These are phyloP conservation scores for Candida ulmi DNA, from an alignment of 805 yeast genomes.

Conservation along the genomic window DNA sequence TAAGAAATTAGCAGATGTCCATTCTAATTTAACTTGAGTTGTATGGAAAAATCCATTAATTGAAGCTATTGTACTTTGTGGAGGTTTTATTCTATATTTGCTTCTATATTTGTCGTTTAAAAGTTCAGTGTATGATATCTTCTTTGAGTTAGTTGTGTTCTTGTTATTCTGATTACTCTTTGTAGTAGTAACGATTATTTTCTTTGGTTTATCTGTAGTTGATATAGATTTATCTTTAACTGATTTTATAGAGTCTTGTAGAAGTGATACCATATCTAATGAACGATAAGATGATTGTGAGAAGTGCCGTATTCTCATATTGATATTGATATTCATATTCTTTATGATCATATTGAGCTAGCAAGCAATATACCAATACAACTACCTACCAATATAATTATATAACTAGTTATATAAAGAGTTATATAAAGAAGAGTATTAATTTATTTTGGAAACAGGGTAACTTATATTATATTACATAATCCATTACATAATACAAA, in stretches of 20 bases:
- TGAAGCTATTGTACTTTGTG: conserved; percentile 17
- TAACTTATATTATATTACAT: no score
- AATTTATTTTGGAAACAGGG: no score
- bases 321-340: no score
- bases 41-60: conserved; percentile 40
- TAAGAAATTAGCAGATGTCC: conserved; percentile 49
- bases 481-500: no score
- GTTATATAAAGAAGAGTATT: no score
- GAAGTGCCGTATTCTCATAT: background rate
- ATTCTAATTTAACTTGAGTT: conserved; percentile 45
- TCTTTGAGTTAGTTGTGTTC: background rate
- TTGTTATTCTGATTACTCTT: no score
- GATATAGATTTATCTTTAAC: background rate
- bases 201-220: background rate
- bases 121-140: background rate
- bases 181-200: background rate
- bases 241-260: background rate
- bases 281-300: no score
- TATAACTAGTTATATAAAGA: no score
- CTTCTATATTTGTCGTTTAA: conserved; percentile 15
- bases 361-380: no score
- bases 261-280: background rate
- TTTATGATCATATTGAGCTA: no score
- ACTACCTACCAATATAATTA: no score
- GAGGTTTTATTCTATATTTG: conserved; percentile 13